These are phyloP conservation scores for Macrophomina phaseolina DNA, from an alignment of 2,329 filamentous ascomycete genomes.

Conservation along the genomic window DNA sequence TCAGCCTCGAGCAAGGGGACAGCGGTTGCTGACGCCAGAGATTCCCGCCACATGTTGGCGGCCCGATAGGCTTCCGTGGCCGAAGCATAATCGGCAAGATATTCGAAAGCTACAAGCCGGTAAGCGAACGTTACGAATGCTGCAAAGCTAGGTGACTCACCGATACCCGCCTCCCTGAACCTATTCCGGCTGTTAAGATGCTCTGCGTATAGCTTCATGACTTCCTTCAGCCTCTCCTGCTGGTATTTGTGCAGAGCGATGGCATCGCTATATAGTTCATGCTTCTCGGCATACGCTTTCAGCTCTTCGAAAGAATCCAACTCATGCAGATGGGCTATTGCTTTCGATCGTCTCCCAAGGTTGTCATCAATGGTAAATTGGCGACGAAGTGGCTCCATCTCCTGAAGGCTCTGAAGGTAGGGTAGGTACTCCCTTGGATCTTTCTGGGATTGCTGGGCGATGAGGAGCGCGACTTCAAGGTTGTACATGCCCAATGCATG, in stretches of 20 bases:
- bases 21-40: constrained; percentile 77
- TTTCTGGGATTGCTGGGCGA: constrained; percentile 94
- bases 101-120: constrained; percentile 73
- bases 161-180: constrained; percentile 82
- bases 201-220: constrained; percentile 80
- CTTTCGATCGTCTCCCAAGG: constrained; percentile 76
- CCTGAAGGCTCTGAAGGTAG: constrained; percentile 86
- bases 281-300: constrained; percentile 76
- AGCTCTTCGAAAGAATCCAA: constrained; percentile 79
- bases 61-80: constrained; percentile 85
- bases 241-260: constrained; percentile 87
- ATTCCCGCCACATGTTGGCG: constrained; percentile 89
- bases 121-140: not conserved
- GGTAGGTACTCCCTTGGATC: constrained; percentile 95
- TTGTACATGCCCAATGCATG: constrained; percentile 90
- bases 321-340: constrained; percentile 75
- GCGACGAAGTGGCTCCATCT: constrained; percentile 71
- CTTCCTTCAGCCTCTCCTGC: constrained; percentile 64
- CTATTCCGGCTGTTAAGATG: constrained; percentile 76
- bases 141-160: constrained; percentile 29
- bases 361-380: constrained; percentile 89
- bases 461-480: constrained; percentile 83
- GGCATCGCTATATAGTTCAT: constrained; percentile 78
- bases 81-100: constrained; percentile 72
- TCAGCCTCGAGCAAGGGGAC: constrained; percentile 66